phyloP scores from a whole-genome alignment of 2,329 filamentous ascomycete species.

The Calonectria pseudoturangicola region DNA sequence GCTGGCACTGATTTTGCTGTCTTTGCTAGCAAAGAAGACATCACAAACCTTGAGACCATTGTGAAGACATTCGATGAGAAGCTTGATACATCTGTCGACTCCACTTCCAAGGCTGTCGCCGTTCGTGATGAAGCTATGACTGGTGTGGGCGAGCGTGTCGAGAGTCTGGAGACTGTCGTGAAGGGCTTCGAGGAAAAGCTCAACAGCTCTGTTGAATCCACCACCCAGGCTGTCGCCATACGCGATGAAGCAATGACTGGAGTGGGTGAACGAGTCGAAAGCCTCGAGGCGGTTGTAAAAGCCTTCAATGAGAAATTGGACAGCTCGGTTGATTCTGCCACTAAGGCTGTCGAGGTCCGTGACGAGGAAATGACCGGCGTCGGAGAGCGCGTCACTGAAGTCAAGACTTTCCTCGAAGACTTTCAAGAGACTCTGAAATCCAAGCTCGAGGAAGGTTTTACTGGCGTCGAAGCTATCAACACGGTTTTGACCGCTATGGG shows the following conservation, averaged over 20 bases:
- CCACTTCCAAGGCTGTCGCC: conserved; percentile 86
- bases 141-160: conserved; percentile 58
- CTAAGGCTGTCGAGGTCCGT: conserved; percentile 87
- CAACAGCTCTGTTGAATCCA: conserved; percentile 81
- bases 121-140: conserved; percentile 90
- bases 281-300: conserved; percentile 80
- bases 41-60: conserved; percentile 77
- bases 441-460: conserved; percentile 85
- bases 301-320: conserved; percentile 82
- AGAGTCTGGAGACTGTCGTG: conserved; percentile 77
- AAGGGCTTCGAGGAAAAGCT: conserved; percentile 82
- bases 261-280: conserved; percentile 20
- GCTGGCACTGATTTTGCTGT: conserved; percentile 80
- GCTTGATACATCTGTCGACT: conserved; percentile 79
- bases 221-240: conserved; percentile 88
- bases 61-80: conserved; percentile 83
- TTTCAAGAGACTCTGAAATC: conserved; percentile 85
- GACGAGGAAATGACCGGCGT: conserved; percentile 89
- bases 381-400: conserved; percentile 84
- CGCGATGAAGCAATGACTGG: conserved; percentile 88
- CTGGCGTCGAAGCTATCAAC: conserved; percentile 82
- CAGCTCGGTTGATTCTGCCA: conserved; percentile 81
- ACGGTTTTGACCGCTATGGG: conserved; percentile 81
- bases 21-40: conserved; percentile 84
- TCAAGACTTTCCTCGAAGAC: conserved; percentile 85